phyloP scores from a whole-genome alignment of 1,139 yeast species.

The Nakaseomyces uthaithaninus region DNA sequence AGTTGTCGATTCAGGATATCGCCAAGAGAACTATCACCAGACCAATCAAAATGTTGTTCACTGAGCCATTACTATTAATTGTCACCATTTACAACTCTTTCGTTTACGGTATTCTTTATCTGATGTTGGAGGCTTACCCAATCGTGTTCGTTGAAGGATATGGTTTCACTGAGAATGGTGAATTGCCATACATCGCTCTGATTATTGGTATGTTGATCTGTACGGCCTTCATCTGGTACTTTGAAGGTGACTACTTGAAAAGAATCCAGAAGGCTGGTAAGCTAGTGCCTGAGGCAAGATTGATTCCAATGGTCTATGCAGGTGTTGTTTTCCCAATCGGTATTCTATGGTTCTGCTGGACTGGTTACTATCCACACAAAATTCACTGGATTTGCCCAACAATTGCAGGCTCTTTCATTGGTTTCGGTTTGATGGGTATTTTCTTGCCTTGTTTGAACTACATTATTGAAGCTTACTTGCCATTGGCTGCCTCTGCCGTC shows the following conservation, averaged over 20 bases:
- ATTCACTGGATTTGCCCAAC: slow-evolving; percentile 88
- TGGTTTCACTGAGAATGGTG: slow-evolving; percentile 36
- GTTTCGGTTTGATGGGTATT: slow-evolving; percentile 65
- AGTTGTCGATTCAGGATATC: slow-evolving; percentile 54
- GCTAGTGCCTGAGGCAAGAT: slow-evolving; percentile 64
- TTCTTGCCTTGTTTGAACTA: slow-evolving; percentile 74
- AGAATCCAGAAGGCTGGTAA: slow-evolving; percentile 41
- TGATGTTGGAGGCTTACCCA: slow-evolving; percentile 74
- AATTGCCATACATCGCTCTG: slow-evolving; percentile 52
- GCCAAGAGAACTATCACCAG: slow-evolving; percentile 60
- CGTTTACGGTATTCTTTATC: slow-evolving; percentile 73
- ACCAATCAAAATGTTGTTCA: slow-evolving; percentile 58
- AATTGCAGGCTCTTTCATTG: slow-evolving; percentile 60
- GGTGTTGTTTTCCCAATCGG: slow-evolving; percentile 66
- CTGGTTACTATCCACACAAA: slow-evolving; percentile 58
- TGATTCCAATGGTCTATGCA: slow-evolving; percentile 63
- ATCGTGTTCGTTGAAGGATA: slow-evolving; percentile 51
- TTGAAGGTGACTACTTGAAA: slow-evolving; percentile 34
- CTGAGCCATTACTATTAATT: slow-evolving; percentile 66
- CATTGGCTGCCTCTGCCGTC: slow-evolving; percentile 81
- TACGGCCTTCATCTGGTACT: slow-evolving; percentile 39
- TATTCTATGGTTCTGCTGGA: slow-evolving; percentile 78
- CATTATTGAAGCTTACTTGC: slow-evolving; percentile 68
- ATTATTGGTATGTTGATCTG: slow-evolving; percentile 55
- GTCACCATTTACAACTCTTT: slow-evolving; percentile 72